Percentiles rank a stretch among this genome's conserved stretches.
These are phyloP conservation scores for Calonectria fujianensis DNA, from an alignment of 2,329 filamentous ascomycete species.

Conservation along the genomic window DNA sequence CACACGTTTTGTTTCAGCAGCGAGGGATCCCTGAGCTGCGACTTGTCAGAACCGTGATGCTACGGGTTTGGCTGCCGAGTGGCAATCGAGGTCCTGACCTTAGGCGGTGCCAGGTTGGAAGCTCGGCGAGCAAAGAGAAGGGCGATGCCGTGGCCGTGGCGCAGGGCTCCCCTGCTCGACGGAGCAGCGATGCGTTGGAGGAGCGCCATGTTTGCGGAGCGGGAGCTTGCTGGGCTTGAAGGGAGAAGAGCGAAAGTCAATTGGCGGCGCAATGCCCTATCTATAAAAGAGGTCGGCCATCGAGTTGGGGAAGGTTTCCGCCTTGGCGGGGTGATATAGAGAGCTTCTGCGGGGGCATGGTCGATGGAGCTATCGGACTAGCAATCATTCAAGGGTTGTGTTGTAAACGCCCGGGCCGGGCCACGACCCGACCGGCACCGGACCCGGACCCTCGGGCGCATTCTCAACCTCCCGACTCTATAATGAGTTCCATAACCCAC, in stretches of 20 bases:
- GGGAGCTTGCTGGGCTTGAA: not conserved
- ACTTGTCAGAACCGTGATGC: conserved; percentile 1
- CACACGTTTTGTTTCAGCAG: conserved; percentile 88
- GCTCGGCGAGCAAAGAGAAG: conserved; percentile 61
- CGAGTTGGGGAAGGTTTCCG: conserved; percentile 32
- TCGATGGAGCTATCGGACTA: too few relatives aligned
- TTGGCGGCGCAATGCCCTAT: conserved; percentile 12
- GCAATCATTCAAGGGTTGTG: too few relatives aligned
- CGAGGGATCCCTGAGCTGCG: conserved; percentile 83
- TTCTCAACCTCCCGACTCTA: too few relatives aligned
- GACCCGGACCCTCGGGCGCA: too few relatives aligned
- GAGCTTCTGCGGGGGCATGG: conserved; percentile 50
- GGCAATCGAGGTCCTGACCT: conserved; percentile 56
- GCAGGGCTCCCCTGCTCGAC: conserved; percentile 53
- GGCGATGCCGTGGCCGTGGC: conserved; percentile 56
- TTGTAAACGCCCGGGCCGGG: too few relatives aligned
- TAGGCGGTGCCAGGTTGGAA: conserved; percentile 68
- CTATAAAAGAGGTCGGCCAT: conserved; percentile 34
- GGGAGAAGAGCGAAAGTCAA: not conserved
- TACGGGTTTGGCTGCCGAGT: not conserved
- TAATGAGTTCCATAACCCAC: too few relatives aligned
- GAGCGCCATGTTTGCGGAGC: conserved; percentile 55
- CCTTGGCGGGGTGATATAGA: conserved; percentile 48
- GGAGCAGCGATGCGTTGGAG: conserved; percentile 57
- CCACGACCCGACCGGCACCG: too few relatives aligned